Base-by-base conservation (phyloP, 352 stramenopile genomes). In the Blastocystis sp. region DNA sequence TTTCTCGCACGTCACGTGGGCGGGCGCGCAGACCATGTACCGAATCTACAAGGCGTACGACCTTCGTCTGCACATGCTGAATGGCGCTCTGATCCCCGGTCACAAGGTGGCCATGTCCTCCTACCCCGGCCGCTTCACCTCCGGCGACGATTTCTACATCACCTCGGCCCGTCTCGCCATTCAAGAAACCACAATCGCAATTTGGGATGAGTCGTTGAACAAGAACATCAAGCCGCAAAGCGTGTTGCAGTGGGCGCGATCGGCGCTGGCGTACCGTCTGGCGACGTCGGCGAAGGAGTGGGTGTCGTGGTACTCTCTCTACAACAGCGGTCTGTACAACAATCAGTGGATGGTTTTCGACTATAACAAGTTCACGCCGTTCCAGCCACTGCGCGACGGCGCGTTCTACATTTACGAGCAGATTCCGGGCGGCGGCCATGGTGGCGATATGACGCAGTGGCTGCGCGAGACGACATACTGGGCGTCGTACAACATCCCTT, bases 321-420 rank as follows among this genome's bases (percentile, higher is more conserved):
- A 93, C 92, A 94, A 95, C 91, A 94, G 92, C 80, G 93, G 93
- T 62, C 94, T 93, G 74, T 94, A 94, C 91, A 94, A 94, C 90
- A 93, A 94, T 70, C 93, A 95, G 91, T 95, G 93, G 93, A 94
- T 94, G 93, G 66, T 95, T 62, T 80, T 94, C 26, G 92, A 95
- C 91, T 93, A 91, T 12, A 93, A 93, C 35, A 91, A 90, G 9
- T 94, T 94, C 78, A 63, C 91, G 4, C 82, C 79, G 0, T 92
- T 92, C 29, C n/a, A 74, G 1, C 91, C 91, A 1, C 93, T 94
- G 37, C 55, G 78, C 26, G 29, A 80, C 21, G 69, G 92, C 59
- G 92, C 92, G 0, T 90, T 95, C 37, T 94, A 77, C 0, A 82
- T 95, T 9, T 88, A 94, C 26, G 93, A 94, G 90, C 92, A 94